These are phyloP conservation scores for Clathrospora elynae DNA, from an alignment of 2,329 filamentous ascomycete genomes.

Conservation along the genomic window DNA sequence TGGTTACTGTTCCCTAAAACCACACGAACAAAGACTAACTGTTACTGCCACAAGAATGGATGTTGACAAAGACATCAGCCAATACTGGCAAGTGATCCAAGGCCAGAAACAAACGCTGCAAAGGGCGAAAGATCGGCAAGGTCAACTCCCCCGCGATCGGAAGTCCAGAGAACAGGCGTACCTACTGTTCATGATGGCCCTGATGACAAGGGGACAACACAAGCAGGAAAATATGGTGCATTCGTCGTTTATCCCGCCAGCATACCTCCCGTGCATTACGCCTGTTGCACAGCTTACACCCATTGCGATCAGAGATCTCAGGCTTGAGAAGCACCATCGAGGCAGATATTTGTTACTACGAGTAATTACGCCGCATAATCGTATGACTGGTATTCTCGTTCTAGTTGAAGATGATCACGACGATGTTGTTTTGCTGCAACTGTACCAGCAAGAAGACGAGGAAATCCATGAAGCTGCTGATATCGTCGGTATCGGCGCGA, in stretches of 20 bases:
- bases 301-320: constrained; percentile 41
- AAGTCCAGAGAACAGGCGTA: constrained; percentile 14
- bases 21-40: no score
- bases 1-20: no score
- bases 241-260: constrained; percentile 23
- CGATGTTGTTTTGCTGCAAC: constrained; percentile 9
- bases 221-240: no score
- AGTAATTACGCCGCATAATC: constrained; percentile 31
- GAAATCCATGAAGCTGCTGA: constrained; percentile 30
- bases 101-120: constrained; percentile 9
- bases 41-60: no score
- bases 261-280: constrained; percentile 25
- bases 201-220: no score
- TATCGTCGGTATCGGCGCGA: constrained; percentile 40
- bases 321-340: constrained; percentile 50
- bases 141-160: constrained; percentile 18
- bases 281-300: constrained; percentile 18
- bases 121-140: constrained; percentile 14
- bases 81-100: constrained; percentile 4
- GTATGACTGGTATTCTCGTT: constrained; percentile 14
- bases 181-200: constrained; percentile 17
- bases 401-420: constrained; percentile 16
- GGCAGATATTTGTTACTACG: constrained; percentile 45
- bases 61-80: constrained; percentile 1
- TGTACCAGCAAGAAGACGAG: constrained; percentile 45